Conservation (phyloP, 257 asterid genomes). For the Schizonepeta tenuifolia region DNA sequence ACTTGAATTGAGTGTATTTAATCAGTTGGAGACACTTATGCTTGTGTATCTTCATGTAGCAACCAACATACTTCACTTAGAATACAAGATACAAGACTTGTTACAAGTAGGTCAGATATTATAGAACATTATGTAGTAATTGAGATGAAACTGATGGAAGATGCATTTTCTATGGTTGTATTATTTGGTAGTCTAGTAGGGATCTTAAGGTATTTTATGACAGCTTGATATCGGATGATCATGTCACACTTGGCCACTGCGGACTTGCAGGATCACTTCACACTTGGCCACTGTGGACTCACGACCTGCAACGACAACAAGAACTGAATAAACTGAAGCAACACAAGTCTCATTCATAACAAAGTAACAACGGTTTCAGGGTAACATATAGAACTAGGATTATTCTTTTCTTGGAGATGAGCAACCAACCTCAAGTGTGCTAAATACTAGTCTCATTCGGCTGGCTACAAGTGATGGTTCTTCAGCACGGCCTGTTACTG, state of each 20-base stretch:
- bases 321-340: constrained; percentile 2
- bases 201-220: background rate
- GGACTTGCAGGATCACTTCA: constrained; percentile 70
- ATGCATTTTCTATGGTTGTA: constrained; percentile 19
- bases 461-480: constrained; percentile 92
- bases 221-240: background rate
- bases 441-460: constrained; percentile 88
- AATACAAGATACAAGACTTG: background rate
- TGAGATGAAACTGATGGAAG: background rate
- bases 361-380: background rate
- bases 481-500: constrained; percentile 77
- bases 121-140: too few relatives aligned
- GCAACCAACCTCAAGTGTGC: constrained; percentile 84
- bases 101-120: background rate
- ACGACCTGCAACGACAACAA: constrained; percentile 64
- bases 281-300: constrained; percentile 96
- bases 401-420: background rate
- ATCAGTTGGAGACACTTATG: background rate
- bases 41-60: background rate
- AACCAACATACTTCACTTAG: background rate
- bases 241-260: constrained; percentile 83
- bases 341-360: background rate
- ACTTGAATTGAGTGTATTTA: background rate
- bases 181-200: background rate
- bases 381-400: too few relatives aligned